Evolutionary conservation across 495 filamentous ascomycete species (phyloP).

Genomic region (Sporormia fimetaria): DNA sequence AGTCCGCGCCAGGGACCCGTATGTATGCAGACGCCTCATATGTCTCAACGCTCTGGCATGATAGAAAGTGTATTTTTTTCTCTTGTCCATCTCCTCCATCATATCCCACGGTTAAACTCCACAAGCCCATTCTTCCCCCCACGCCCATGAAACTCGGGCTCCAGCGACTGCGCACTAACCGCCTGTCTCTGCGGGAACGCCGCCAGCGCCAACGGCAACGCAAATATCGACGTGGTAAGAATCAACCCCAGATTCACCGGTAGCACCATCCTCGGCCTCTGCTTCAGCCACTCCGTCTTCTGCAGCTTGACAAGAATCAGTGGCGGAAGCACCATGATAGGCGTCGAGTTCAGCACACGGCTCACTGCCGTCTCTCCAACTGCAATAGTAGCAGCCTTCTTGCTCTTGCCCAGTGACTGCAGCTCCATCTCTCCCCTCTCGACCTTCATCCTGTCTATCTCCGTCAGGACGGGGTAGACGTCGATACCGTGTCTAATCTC

Average conservation of each 20-base stretch:
- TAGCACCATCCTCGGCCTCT: constrained; percentile 56
- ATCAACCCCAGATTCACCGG: constrained; percentile 79
- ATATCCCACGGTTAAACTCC: constrained; percentile 87
- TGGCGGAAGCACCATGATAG: constrained; percentile 92
- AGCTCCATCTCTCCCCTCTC: constrained; percentile 49
- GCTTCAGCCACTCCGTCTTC: constrained; percentile 59
- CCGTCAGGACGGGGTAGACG: constrained; percentile 67
- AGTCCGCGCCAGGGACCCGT: no score
- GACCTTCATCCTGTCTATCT: constrained; percentile 41
- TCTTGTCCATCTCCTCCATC: constrained; percentile 10
- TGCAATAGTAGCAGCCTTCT: constrained; percentile 73
- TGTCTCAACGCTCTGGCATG: no score
- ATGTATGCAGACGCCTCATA: no score
- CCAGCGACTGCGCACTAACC: constrained; percentile 58
- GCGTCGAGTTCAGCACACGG: constrained; percentile 82
- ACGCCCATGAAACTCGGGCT: constrained; percentile 68
- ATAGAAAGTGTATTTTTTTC: no score
- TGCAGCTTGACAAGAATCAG: constrained; percentile 75
- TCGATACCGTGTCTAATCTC: constrained; percentile 91
- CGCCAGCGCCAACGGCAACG: constrained; percentile 73
- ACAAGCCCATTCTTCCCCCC: constrained; percentile 68
- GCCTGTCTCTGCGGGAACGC: constrained; percentile 86
- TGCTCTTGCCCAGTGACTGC: constrained; percentile 67
- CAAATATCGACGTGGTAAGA: constrained; percentile 67
- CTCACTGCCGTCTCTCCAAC: constrained; percentile 85